Percentiles rank a stretch among this genome's conserved stretches.
phyloP scores from a whole-genome alignment of 1,284 basidiomycete genomes.

The Sphaerobolus stellatus region DNA sequence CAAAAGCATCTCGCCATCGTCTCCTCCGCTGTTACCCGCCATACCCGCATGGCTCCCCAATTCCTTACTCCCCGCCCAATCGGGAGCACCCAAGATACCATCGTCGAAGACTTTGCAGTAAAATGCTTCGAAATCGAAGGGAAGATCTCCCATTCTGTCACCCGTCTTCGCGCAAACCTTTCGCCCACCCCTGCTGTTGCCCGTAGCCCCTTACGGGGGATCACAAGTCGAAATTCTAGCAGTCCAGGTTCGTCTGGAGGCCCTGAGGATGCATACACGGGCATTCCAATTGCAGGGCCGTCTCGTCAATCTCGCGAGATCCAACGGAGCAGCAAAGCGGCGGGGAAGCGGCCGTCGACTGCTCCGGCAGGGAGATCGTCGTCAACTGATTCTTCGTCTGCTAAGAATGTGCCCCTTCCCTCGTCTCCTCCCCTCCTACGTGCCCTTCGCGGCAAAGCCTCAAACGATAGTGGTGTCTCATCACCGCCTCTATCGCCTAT shows the following conservation, averaged over 20 bases:
- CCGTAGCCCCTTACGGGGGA: background rate
- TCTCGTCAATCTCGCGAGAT: no score
- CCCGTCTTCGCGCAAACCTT: conserved; percentile 50
- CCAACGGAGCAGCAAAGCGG: background rate
- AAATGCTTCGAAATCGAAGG: conserved; percentile 73
- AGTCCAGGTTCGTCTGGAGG: background rate
- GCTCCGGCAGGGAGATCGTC: conserved; percentile 40
- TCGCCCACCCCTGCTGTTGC: conserved; percentile 17
- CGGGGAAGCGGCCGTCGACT: conserved; percentile 29
- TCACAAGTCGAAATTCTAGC: background rate
- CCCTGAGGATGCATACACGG: background rate
- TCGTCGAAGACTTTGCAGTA: conserved; percentile 49
- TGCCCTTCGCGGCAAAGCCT: background rate
- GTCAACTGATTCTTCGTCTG: conserved; percentile 39
- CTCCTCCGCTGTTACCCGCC: conserved; percentile 69
- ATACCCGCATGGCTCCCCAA: conserved; percentile 29
- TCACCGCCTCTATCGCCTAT: conserved; percentile 3
- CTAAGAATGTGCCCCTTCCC: background rate
- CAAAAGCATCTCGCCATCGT: conserved; percentile 71
- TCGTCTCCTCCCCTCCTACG: background rate
- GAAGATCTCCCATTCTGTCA: conserved; percentile 61
- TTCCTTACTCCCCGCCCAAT: background rate
- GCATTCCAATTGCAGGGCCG: no score
- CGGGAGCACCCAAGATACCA: conserved; percentile 20
- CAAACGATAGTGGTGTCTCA: background rate